phyloP scores from a whole-genome alignment of 148 eudicot genomes.

The Suaeda aralocaspica region DNA sequence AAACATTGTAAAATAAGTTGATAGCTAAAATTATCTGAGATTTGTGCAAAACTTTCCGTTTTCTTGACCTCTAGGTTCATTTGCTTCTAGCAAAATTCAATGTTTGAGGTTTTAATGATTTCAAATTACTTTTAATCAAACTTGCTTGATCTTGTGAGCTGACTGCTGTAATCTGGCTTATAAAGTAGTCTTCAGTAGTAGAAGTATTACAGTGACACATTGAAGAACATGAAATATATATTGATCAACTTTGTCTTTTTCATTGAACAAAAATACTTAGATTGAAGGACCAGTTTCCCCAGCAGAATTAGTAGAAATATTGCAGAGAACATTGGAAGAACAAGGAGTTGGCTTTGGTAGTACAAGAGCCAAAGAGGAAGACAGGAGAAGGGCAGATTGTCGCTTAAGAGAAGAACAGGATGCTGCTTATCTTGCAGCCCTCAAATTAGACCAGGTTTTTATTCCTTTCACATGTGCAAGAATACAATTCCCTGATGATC shows the following conservation, averaged over 20 bases:
- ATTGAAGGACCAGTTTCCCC: constrained; percentile 90
- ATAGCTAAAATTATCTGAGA: background rate
- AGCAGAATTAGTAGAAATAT: constrained; percentile 67
- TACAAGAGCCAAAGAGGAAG: constrained; percentile 50
- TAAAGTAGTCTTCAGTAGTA: background rate
- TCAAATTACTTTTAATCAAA: too few species aligned
- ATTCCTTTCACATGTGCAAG: constrained; percentile 1
- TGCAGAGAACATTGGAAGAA: constrained; percentile 78
- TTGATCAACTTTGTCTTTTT: background rate
- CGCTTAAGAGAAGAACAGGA: constrained; percentile 82
- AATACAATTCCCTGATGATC: constrained; percentile 4
- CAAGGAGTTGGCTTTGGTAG: constrained; percentile 71
- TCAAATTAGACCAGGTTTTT: constrained; percentile 71
- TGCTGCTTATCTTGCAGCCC: constrained; percentile 77
- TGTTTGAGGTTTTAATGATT: background rate
- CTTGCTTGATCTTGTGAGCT: too few species aligned
- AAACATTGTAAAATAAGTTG: too few species aligned
- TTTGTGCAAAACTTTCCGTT: background rate
- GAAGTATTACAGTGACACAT: background rate
- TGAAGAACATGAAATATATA: background rate
- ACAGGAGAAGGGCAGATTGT: constrained; percentile 45
- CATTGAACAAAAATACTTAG: constrained; percentile 29
- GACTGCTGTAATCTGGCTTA: background rate
- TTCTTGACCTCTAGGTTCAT: background rate
- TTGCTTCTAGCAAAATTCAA: background rate